Percentiles rank a stretch among this genome's conserved stretches.
phyloP scores from a whole-genome alignment of 331 rosid genomes.

The Acacia pycnantha region DNA sequence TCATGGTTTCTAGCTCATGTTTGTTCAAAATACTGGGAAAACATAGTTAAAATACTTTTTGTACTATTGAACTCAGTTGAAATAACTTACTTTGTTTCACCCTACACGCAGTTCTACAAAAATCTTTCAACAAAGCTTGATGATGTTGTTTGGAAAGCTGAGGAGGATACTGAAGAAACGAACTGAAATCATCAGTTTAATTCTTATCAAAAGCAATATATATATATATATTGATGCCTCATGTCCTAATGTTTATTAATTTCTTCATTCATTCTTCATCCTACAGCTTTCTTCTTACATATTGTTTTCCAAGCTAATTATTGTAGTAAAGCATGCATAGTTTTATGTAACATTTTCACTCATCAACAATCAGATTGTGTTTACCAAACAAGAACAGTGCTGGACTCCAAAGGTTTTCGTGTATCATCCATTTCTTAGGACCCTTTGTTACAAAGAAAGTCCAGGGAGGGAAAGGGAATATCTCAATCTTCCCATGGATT shows the following conservation, averaged over 20 bases:
- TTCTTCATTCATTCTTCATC: conserved; percentile 42
- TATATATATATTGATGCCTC: conserved; percentile 13
- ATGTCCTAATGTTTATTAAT: conserved; percentile 28
- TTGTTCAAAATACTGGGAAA: neutral
- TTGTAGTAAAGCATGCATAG: conserved; percentile 42
- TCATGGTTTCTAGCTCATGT: neutral
- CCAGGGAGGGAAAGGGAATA: too few relatives aligned
- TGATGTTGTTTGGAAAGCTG: conserved; percentile 95
- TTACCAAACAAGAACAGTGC: conserved; percentile 22
- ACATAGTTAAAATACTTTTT: neutral
- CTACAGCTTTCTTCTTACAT: neutral
- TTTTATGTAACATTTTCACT: conserved; percentile 23
- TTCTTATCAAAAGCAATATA: conserved; percentile 25
- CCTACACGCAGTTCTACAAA: conserved; percentile 74
- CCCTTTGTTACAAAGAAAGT: too few relatives aligned
- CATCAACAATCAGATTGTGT: conserved; percentile 24
- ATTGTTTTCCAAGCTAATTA: conserved; percentile 39
- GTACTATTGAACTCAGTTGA: conserved; percentile 5
- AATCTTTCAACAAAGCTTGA: conserved; percentile 77
- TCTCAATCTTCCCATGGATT: too few relatives aligned
- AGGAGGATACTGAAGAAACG: conserved; percentile 68
- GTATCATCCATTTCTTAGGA: neutral
- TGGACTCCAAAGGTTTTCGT: conserved; percentile 11
- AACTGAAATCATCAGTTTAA: conserved; percentile 35
- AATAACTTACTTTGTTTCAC: conserved; percentile 5